Evolutionary conservation across 1,139 yeast genomes (phyloP), one percentile per base, ranked within the genome.

Genomic region (Sugiyamaella xylanicola): DNA sequence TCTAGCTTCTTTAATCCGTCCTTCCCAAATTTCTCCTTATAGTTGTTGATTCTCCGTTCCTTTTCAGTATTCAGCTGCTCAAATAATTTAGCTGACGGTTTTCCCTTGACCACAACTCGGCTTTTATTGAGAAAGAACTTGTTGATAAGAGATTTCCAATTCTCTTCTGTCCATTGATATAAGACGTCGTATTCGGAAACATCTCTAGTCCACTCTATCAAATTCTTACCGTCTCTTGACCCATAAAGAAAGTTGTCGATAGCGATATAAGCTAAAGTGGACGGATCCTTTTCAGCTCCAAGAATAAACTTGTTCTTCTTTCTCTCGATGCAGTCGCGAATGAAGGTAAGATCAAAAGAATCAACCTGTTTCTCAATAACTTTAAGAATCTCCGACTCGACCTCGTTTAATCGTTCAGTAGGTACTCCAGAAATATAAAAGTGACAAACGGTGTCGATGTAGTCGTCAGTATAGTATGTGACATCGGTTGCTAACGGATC

Each of bases 201-300:
- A 54, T 79, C 78, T 56, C 80, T 77, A 32, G 83, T 65, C 78
- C 87, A 82, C 20, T 73, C 71, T 2, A 74, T 70, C 59, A 93
- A 73, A 55, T 84, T 84, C 15, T 80, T 70, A 0, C 88, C 90
- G 55, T 82, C 81, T 2, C 70, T 69, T 29, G 81, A 74, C 49
- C 97, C 97, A 65, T 93, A 95, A 13, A 91, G 70, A 68, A 90
- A 92, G 65, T 89, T 95, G 39, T 79, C 77, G 50, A 91, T 87
- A 5, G 93, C 90, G 56, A 84, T 77, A 52, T 82, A 81, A 1
- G 90, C 79, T 58, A 92, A 76, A 2, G 77, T 74, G 27, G 80
- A 77, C 3, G 93, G 80, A 37, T 82, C 80, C 59, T 81, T 83
- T 69, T 93, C 98, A 44, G 87, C 79, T 27, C 78, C 77, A 48